phyloP scores from a whole-genome alignment of 1,139 yeast genomes.

The Protomyces gravidus region DNA sequence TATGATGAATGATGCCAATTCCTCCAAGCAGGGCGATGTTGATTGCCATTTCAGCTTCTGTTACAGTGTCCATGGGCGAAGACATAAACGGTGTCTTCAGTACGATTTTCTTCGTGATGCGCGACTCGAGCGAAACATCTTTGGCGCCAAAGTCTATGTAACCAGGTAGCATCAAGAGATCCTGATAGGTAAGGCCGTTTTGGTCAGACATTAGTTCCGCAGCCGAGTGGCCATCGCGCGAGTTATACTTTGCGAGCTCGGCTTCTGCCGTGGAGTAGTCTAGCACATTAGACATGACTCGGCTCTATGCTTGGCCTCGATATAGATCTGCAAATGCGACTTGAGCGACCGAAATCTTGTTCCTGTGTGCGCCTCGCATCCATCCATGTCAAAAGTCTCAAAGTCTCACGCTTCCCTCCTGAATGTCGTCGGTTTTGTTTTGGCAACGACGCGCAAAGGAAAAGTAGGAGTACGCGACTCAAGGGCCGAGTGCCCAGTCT shows the following conservation, averaged over 20 bases:
- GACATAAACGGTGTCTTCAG: slow-evolving; percentile 93
- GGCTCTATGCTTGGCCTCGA: too few relatives aligned
- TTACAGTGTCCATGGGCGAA: slow-evolving; percentile 99
- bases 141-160: slow-evolving; percentile 66
- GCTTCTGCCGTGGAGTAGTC: slow-evolving; percentile 51
- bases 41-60: slow-evolving; percentile 96
- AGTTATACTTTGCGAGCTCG: slow-evolving; percentile 58
- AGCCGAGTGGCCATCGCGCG: slow-evolving; percentile 82
- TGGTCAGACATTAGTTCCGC: slow-evolving; percentile 82
- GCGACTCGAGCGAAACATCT: slow-evolving; percentile 70
- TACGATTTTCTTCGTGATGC: slow-evolving; percentile 83
- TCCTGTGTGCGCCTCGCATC: too few relatives aligned
- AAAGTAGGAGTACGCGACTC: too few relatives aligned
- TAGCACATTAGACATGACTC: slow-evolving; percentile 23
- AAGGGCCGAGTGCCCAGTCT: too few relatives aligned
- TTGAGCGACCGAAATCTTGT: too few relatives aligned
- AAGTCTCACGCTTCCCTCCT: too few relatives aligned
- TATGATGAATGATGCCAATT: slow-evolving; percentile 97
- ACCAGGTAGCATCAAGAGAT: slow-evolving; percentile 91
- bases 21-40: slow-evolving; percentile 98
- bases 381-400: too few relatives aligned
- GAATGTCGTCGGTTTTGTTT: too few relatives aligned
- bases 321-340: too few relatives aligned
- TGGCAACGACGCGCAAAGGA: too few relatives aligned
- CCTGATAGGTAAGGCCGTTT: slow-evolving; percentile 91